Base-by-base conservation (phyloP, 257 asterid genomes). In the Rauvolfia tetraphylla region DNA sequence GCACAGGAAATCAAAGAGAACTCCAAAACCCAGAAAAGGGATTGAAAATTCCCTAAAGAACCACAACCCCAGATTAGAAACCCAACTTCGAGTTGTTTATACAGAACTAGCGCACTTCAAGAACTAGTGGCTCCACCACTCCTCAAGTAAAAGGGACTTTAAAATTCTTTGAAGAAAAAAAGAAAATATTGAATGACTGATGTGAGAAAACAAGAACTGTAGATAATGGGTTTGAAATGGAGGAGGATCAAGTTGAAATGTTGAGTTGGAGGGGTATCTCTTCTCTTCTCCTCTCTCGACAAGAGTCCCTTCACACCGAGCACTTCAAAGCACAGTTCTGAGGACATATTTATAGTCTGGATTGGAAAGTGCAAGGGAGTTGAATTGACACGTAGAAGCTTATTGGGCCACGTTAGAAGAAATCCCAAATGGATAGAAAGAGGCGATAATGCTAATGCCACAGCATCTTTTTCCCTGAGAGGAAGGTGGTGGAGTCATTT, bases 381-480 rank as follows among this genome's bases (percentile, higher is more conserved):
- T 7, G 78, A 23, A 51, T 59, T 15, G 53, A 46, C 77, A 59
- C 77, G 79, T 73, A 31, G 3, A 46, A 5, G 83, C 49, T 75
- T 74, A 85, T 89, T 91, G 88, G 92, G 77, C 93, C 93, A 89
- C 87, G 82, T 79, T 42, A 79, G 80, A 77, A 63, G 87, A 83
- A 84, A 86, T 89, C 90, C 78, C 81, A 72, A 70, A 71, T 65
- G 91, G 95, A 89, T 86, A 86, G 87, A 79, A 76, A 77, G 85
- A 81, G 48, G 69, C 81, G 94, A 85, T 87, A 77, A 86, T 78
- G 83, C 46, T 17, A 66, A 20, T 53, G 56, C 63, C 1, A 56
- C 7, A 23, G 63, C 0, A 1, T 51, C 57, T 54, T 20, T 56
- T n/a, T 6, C 12, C 23, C 0, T 7, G 4, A 7, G 18, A n/a